Conservation (phyloP, 352 stramenopile species). For the Pythium scleroteichum region DNA sequence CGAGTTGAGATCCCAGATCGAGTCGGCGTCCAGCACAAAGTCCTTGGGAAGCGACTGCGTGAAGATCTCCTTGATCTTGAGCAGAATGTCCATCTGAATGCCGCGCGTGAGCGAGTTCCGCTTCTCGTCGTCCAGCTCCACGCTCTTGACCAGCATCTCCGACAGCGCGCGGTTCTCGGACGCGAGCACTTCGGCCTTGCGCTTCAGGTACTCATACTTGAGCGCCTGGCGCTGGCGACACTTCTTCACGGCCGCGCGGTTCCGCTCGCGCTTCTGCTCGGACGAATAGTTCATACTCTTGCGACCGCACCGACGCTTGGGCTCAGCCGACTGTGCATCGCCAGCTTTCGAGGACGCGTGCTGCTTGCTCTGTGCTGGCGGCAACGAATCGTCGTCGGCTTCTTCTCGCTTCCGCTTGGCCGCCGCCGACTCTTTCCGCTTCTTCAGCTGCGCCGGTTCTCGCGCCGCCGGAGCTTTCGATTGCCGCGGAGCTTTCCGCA, state of each 20-base stretch:
- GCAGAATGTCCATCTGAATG: conserved; percentile 86
- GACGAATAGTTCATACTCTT: conserved; percentile 89
- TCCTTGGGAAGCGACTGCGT: conserved; percentile 83
- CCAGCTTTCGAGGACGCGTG: background rate
- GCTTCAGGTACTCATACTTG: conserved; percentile 79
- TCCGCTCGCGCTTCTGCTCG: conserved; percentile 81
- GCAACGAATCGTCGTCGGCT: background rate
- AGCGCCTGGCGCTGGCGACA: conserved; percentile 78
- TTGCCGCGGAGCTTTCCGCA: conserved; percentile 3
- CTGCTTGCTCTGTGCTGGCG: background rate
- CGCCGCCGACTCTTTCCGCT: conserved; percentile 18
- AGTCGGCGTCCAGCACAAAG: conserved; percentile 82
- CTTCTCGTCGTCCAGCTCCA: conserved; percentile 55
- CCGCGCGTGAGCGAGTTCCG: conserved; percentile 67
- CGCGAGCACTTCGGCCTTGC: conserved; percentile 65
- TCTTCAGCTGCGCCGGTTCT: conserved; percentile 11
- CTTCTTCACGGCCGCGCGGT: conserved; percentile 84
- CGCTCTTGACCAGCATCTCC: conserved; percentile 75
- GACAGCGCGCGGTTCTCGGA: conserved; percentile 72
- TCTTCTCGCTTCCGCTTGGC: conserved; percentile 13
- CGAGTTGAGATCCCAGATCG: conserved; percentile 86
- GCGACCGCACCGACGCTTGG: conserved; percentile 73
- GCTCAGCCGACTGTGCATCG: conserved; percentile 11
- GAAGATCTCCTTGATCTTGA: conserved; percentile 90
- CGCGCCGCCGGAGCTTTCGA: background rate